Conservation (phyloP, 140 eudicot species). For the Flaveria floridana region DNA sequence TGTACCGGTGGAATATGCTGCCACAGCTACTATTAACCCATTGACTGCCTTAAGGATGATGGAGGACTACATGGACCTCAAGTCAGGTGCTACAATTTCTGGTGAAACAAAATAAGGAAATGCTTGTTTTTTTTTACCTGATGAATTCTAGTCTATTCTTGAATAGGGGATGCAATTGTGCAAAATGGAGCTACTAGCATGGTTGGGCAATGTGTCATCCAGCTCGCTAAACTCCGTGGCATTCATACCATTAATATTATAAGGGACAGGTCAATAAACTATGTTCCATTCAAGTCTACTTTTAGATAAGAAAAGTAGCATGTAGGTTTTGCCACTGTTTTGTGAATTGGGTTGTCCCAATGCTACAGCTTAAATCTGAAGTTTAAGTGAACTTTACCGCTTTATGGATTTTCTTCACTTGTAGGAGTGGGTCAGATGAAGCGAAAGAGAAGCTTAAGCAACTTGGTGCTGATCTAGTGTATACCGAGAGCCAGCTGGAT, state of each 20-base stretch:
- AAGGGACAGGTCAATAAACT: conserved; percentile 69
- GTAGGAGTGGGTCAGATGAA: conserved; percentile 84
- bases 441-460: conserved; percentile 73
- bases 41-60: conserved; percentile 91
- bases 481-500: conserved; percentile 74
- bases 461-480: conserved; percentile 90
- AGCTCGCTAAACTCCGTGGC: conserved; percentile 75
- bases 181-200: conserved; percentile 98
- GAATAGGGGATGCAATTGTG: conserved; percentile 80
- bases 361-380: background rate
- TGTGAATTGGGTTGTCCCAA: background rate
- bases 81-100: conserved; percentile 54
- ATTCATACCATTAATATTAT: conserved; percentile 72
- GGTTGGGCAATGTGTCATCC: conserved; percentile 95
- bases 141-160: conserved; percentile 19
- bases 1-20: conserved; percentile 85
- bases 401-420: conserved; percentile 20
- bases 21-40: conserved; percentile 80
- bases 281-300: background rate
- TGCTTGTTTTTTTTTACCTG: conserved; percentile 15
- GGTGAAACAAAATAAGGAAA: background rate
- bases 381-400: background rate
- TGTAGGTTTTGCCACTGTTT: conserved; percentile 1
- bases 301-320: conserved; percentile 17
- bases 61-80: conserved; percentile 74